phyloP scores from a whole-genome alignment of 108 stramenopile species.

The Asterionellopsis glacialis region DNA sequence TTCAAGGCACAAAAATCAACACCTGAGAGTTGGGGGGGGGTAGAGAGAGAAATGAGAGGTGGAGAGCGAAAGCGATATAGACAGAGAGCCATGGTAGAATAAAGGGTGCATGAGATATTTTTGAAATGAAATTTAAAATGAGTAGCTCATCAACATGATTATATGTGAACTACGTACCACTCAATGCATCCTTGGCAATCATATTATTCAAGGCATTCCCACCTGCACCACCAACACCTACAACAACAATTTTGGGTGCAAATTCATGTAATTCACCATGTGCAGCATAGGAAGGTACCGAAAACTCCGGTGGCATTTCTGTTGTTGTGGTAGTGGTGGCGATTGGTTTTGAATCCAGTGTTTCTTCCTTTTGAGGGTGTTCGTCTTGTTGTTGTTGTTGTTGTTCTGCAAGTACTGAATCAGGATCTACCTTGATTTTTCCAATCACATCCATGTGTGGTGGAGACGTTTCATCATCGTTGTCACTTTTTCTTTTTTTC shows the following conservation, averaged over 20 bases:
- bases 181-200: slow-evolving; percentile 41
- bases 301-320: not conserved
- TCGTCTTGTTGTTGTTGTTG: too few relatives aligned
- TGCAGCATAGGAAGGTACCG: not conserved
- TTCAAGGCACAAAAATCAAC: slow-evolving; percentile 82
- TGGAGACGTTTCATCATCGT: too few relatives aligned
- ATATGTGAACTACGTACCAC: slow-evolving; percentile 16
- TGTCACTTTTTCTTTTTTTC: too few relatives aligned
- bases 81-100: too few relatives aligned
- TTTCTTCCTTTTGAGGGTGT: too few relatives aligned
- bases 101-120: not conserved
- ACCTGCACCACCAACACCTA: slow-evolving; percentile 55
- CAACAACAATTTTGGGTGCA: slow-evolving; percentile 44
- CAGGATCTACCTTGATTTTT: too few relatives aligned
- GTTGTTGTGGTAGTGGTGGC: not conserved
- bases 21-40: slow-evolving; percentile 9
- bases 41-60: too few relatives aligned
- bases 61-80: too few relatives aligned
- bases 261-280: slow-evolving; percentile 36
- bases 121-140: too few relatives aligned
- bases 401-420: too few relatives aligned
- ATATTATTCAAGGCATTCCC: slow-evolving; percentile 65
- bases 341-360: not conserved
- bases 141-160: not conserved
- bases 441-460: too few relatives aligned